Evolutionary conservation across 352 stramenopile species (phyloP).

Genomic region (Phytophthora vignae): DNA sequence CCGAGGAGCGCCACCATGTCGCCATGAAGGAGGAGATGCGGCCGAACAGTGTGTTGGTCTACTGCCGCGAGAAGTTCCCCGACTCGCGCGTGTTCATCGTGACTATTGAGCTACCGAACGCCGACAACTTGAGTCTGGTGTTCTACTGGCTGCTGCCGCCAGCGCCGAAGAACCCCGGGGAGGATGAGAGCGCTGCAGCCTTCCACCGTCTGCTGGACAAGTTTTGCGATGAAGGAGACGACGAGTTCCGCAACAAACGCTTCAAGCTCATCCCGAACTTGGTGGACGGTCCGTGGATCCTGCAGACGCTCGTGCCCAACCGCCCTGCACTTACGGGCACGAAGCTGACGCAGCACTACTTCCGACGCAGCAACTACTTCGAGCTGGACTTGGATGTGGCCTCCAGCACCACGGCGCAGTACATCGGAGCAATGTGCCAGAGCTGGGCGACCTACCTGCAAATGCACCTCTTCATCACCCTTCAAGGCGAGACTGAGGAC

Average conservation of each 20-base stretch:
- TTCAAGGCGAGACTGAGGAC: conserved; percentile 73
- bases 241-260: conserved; percentile 70
- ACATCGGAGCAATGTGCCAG: conserved; percentile 84
- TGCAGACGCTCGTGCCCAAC: conserved; percentile 83
- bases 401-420: conserved; percentile 76
- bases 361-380: conserved; percentile 80
- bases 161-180: conserved; percentile 8
- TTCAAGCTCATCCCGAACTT: conserved; percentile 93
- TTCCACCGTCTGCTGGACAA: conserved; percentile 69
- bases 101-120: conserved; percentile 84
- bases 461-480: conserved; percentile 84
- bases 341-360: conserved; percentile 91
- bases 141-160: conserved; percentile 76
- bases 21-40: conserved; percentile 55
- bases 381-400: conserved; percentile 90
- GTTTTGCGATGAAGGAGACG: conserved; percentile 57
- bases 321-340: conserved; percentile 86
- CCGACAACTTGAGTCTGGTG: conserved; percentile 76
- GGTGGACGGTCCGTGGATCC: conserved; percentile 83
- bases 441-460: conserved; percentile 76
- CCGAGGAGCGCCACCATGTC: conserved; percentile 61
- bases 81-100: conserved; percentile 86
- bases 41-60: conserved; percentile 56
- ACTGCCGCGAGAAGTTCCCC: conserved; percentile 52
- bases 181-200: conserved; percentile 34